Percentiles rank a stretch among this genome's conserved stretches.
Evolutionary conservation across 768 basidiomycete genomes (phyloP).

Genomic region (Coprinopsis cinerea): DNA sequence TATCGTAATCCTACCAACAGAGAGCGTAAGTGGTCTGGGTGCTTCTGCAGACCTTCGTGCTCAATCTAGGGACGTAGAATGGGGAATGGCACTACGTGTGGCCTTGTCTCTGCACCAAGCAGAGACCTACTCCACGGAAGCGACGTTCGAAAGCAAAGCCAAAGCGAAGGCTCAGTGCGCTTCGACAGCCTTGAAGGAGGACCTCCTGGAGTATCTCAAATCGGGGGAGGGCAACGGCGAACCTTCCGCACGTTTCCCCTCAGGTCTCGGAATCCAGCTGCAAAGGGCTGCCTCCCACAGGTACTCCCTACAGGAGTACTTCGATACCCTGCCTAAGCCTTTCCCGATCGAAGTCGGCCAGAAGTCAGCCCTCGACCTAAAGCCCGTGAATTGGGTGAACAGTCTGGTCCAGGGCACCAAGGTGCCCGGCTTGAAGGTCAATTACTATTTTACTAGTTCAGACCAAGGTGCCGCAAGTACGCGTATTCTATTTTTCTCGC

Average conservation of each 20-base stretch:
- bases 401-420: slow-evolving; percentile 43
- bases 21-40: slow-evolving; percentile 30
- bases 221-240: slow-evolving; percentile 45
- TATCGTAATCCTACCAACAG: slow-evolving; percentile 41
- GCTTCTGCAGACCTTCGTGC: not conserved
- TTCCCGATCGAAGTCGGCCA: slow-evolving; percentile 45
- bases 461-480: slow-evolving; percentile 33
- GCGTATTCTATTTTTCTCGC: no score
- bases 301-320: slow-evolving; percentile 44
- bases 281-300: no score
- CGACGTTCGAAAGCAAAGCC: slow-evolving; percentile 31
- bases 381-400: slow-evolving; percentile 51
- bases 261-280: slow-evolving; percentile 1
- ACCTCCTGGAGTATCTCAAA: slow-evolving; percentile 53
- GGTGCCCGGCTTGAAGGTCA: slow-evolving; percentile 38
- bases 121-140: slow-evolving; percentile 46
- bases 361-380: slow-evolving; percentile 40
- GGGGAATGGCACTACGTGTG: slow-evolving; percentile 55
- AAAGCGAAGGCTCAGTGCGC: slow-evolving; percentile 54
- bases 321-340: slow-evolving; percentile 59
- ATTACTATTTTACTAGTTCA: slow-evolving; percentile 39
- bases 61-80: slow-evolving; percentile 22
- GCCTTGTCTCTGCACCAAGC: slow-evolving; percentile 43
- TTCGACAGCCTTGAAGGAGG: slow-evolving; percentile 43
- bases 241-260: slow-evolving; percentile 20